Percentiles rank a stretch among this genome's conserved stretches.
Conservation (phyloP, 2,329 filamentous ascomycete genomes). For the Hypoxylon sp. region DNA sequence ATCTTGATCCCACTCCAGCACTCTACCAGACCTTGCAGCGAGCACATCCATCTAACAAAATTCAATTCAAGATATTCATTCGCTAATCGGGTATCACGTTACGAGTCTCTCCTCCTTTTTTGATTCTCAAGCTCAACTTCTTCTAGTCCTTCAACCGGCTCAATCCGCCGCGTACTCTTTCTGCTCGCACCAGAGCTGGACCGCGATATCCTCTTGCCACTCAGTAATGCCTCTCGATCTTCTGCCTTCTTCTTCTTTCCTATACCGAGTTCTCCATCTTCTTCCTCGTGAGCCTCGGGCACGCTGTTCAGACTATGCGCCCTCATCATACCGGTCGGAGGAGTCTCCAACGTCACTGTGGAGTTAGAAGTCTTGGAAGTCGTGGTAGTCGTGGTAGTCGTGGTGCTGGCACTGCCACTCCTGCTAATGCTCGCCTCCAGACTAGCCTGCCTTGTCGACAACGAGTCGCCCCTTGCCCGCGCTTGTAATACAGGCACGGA, state of each 20-base stretch:
- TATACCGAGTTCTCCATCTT: constrained; percentile 28
- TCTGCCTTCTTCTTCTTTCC: constrained; percentile 12
- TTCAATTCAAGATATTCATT: constrained; percentile 12
- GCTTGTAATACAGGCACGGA: constrained; percentile 40
- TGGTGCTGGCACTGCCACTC: constrained; percentile 29
- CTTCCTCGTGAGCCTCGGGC: constrained; percentile 52
- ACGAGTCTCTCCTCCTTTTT: constrained; percentile 39
- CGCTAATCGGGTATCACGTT: constrained; percentile 35
- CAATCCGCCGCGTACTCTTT: constrained; percentile 32
- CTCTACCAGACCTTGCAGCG: not conserved
- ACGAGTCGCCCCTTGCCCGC: constrained; percentile 46
- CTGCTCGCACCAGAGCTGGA: constrained; percentile 32
- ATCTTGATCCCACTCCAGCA: not conserved
- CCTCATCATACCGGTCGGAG: constrained; percentile 18
- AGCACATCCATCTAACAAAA: not conserved
- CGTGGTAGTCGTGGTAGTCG: constrained; percentile 11
- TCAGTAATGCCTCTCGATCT: constrained; percentile 31
- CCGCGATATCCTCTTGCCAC: constrained; percentile 24
- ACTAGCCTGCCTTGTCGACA: constrained; percentile 48
- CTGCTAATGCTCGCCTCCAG: constrained; percentile 47
- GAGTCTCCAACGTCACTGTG: constrained; percentile 36
- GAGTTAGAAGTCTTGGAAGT: constrained; percentile 12
- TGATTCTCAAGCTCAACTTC: constrained; percentile 45
- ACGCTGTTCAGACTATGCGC: constrained; percentile 52
- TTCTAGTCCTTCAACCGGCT: constrained; percentile 46